Evolutionary conservation across 805 yeast genomes (phyloP), one percentile per base, ranked within the genome.

Genomic region (Zygosaccharomyces gambellarensis): DNA sequence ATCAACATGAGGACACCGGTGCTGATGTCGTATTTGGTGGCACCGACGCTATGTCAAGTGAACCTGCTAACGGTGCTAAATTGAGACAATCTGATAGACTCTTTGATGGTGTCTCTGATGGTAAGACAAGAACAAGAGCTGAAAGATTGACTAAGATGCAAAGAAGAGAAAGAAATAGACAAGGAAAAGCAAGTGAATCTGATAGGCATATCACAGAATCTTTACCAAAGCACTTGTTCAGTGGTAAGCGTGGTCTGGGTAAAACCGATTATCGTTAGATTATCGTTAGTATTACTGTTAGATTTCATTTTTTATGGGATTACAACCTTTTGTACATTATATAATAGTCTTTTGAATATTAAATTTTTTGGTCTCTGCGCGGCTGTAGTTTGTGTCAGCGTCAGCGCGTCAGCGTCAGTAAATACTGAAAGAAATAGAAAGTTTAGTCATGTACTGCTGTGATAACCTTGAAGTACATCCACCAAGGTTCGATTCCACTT

Each of bases 241-340:
- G 89, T 62, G 99, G 99, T 74, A 94, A 94, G 80, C 83, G 99
- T 74, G 95, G 97, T 76, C 82, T 81, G 63, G 97, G 97, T 70
- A 85, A 85, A 70, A 83, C 89, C 56, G 96, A 89, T 70, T 80
- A 87, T 73, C 92, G 98, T 78, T 88, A 76, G 61, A 12, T 36
- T 25, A 19, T 34, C 19, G 19, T 30, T 30, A 17, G 12, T 30
- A 6, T 31, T 21, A 34, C 19, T 11, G 10, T 30, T 31, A 19
- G 19, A 14, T 42, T 29, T 42, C 21, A 12, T 42, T 22, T 42
- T 17, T 21, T 42, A 19, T 29, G 29, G 43, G 43, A 19, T 40
- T 40, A 5, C 23, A 30, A 30, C 19, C 29, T 21, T 34, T 28
- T 42, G 45, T 42, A 30, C 34, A 42, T 29, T 42, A 34, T 42